Conservation (phyloP, 2,329 filamentous ascomycete species). For the Colletotrichum lini region DNA sequence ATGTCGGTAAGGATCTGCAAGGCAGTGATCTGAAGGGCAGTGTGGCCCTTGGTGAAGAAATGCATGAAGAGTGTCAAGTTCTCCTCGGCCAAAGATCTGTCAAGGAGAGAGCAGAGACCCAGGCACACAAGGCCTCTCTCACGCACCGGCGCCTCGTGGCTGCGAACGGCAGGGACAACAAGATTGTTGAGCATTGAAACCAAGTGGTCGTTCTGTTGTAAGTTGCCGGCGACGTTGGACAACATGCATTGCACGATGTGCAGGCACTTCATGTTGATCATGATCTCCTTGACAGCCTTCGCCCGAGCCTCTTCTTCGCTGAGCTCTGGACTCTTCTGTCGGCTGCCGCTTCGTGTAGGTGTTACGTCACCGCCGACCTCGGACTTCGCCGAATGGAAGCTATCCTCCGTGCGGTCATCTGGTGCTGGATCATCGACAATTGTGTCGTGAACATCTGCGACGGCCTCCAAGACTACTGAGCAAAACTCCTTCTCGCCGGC, state of each 20-base stretch:
- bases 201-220: constrained; percentile 92
- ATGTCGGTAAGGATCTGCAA: constrained; percentile 95
- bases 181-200: constrained; percentile 98
- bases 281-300: constrained; percentile 89
- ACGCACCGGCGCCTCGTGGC: constrained; percentile 91
- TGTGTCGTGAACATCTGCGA: constrained; percentile 96
- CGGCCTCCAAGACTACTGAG: constrained; percentile 89
- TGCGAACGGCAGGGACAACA: constrained; percentile 93
- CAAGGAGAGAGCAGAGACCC: constrained; percentile 90
- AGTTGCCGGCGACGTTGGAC: constrained; percentile 88
- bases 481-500: constrained; percentile 87
- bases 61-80: constrained; percentile 95
- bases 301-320: constrained; percentile 77
- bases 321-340: constrained; percentile 58
- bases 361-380: constrained; percentile 80
- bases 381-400: constrained; percentile 93
- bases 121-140: constrained; percentile 92
- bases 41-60: constrained; percentile 94
- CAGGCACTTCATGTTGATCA: constrained; percentile 98
- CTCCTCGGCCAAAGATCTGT: constrained; percentile 91
- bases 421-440: constrained; percentile 79
- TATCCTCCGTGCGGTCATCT: constrained; percentile 72
- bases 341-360: constrained; percentile 63
- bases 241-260: constrained; percentile 99
- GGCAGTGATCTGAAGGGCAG: constrained; percentile 89